Evolutionary conservation across 768 basidiomycete species (phyloP), one percentile per base, ranked within the genome.

Genomic region (Suillus cothurnatus): DNA sequence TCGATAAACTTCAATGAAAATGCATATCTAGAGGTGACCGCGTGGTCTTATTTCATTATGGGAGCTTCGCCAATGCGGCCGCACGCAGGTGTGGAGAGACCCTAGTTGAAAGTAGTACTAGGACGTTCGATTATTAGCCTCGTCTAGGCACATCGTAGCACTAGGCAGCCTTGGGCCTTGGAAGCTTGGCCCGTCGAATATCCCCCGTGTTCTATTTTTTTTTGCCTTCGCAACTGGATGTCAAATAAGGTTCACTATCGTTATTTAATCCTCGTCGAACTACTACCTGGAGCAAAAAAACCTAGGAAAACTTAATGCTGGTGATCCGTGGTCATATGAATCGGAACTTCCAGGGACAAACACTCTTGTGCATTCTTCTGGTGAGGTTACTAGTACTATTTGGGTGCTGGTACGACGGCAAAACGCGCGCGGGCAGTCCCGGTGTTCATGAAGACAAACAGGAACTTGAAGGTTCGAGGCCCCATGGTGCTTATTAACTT

Each of bases 1-100:
- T 26, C 19, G 4, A 45, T 57, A 8, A 26, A 38, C 56, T 26
- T 23, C 26, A 58, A 58, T 58, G 31, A 32, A 55, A 55, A 32
- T n/a, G 53, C 21, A 55, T 55, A 55, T 55, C 53, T 55, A 55
- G 34, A 34, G 53, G 31, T 6, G 34, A 55, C 53, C 53, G 32
- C 31, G 34, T 55, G 53, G 53, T 34, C 28, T 6, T 6, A 32
- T 32, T 7, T 34, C 34, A 28, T 4, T 19, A 6, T 53, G 19
- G 19, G 32, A 32, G 53, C 53, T 55, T 55, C 11, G 11, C 2
- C 9, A 31, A 11, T 5, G 23, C 12, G 11, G 12, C 47, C 43
- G 21, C 43, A n/a, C 1, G 15, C 15, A 3, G 7, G 15, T 12
- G 49, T 50, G 49, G 49, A 28, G 26, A 50, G 49, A 23, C 14